Base-by-base conservation (phyloP, 73 alveolate genomes). In the Stentor coeruleus region DNA sequence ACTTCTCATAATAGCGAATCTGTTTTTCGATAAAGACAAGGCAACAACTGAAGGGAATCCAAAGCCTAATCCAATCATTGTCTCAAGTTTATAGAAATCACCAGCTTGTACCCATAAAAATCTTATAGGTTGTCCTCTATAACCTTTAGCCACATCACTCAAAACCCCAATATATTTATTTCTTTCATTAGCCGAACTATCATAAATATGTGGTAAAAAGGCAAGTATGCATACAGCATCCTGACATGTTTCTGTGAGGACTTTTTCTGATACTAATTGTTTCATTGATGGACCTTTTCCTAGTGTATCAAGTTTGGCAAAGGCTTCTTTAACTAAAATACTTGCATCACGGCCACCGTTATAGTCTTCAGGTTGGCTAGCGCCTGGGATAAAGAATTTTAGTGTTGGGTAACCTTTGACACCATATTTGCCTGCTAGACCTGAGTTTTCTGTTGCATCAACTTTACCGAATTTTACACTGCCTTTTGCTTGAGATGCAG, bases 21-120 rank as follows among this genome's bases (percentile, higher is more conserved):
- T 81, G 2, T 39, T 75, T 76, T 87, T 87, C 83, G 66, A 66
- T 14, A 76, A 81, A 59, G 85, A 76, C 30, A 92, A 41, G 0
- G 98, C 99, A 55, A 93, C 83, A 20, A 91, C 96, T 38, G 98
- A 95, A 39, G 99, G 99, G 91, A 90, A 95, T 6, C 98, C 98
- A 76, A 93, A 95, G 33, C 98, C 97, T 37, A 95, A 84, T 39
- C 93, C 91, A 3, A 94, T 79, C 85, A 88, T 82, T 55, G 89
- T 92, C 86, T 96, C 98, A 39, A 96, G 86, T 42, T 96, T 97
- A 81, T 88, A 87, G 36, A 94, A 83, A 81, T 95, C 98, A 26
- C 99, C 99, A 42, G 98, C 99, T 82, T 91, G 84, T 59, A 93
- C 90, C 99, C 99, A 96, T 76, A 93, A 90, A 92, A 82, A 91